Evolutionary conservation across 148 eudicot genomes (phyloP), one percentile per base, ranked within the genome.

Genomic region (Chenopodium album): DNA sequence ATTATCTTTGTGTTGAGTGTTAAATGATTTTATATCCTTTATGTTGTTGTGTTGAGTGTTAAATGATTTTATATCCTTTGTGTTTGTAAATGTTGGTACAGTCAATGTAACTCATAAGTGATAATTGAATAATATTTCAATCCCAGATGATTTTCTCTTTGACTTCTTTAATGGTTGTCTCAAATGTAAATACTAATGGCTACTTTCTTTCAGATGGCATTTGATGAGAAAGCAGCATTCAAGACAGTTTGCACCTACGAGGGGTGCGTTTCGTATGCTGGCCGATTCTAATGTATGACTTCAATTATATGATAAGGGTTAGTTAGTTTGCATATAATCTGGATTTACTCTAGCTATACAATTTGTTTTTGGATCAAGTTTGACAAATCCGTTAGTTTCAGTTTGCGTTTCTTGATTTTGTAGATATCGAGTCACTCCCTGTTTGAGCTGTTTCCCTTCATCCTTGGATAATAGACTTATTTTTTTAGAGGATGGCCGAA

Each of bases 271-370:
- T 78, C 85, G 74, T 68, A 1, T 81, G 77, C 82, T 73, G 44
- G 83, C 84, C 47, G 50, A 67, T 76, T 62, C 85, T 71, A 83
- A 86, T 80, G 88, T 86, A 85, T 71, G 87, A 83, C 79, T 83
- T 84, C 74, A 78, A 84, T 78, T 87, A 77, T 88, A 79, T 86
- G 86, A 72, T 86, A 78, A 80, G 78, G 65, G 76, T 84, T 86
- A 80, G 77, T 85, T 88, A 92, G 90, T 89, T 90, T 86, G 83
- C 85, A 86, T 87, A 73, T 85, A 80, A 69, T 79, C 84, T 82
- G 85, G 86, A 65, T 78, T 26, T 59, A 9, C 75, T 84, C 75
- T 87, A 85, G 89, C 88, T 86, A 80, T 84, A 82, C 81, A 62
- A 68, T 76, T 71, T 78, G 80, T 73, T 81, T 34, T 65, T 82